These are phyloP conservation scores for Podaxis sp. DNA, from an alignment of 768 basidiomycete genomes.

Conservation along the genomic window DNA sequence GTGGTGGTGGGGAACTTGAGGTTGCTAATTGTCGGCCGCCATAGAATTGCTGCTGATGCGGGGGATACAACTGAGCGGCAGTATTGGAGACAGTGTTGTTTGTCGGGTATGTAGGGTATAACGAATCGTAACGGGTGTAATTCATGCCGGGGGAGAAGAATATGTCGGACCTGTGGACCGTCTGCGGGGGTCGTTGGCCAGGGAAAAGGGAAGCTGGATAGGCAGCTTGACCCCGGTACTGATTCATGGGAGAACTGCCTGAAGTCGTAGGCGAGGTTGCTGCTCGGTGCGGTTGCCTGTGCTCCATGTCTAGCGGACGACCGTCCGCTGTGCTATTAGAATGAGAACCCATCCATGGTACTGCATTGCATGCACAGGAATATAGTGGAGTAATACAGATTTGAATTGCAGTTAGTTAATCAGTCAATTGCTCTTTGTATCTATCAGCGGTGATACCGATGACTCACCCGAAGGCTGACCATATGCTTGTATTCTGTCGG, in stretches of 20 bases:
- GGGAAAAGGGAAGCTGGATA: slow-evolving; percentile 28
- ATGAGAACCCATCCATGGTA: slow-evolving; percentile 1
- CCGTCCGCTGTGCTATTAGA: neutral
- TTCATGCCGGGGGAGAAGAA: slow-evolving; percentile 23
- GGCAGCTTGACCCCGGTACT: slow-evolving; percentile 12
- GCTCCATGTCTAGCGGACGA: slow-evolving; percentile 1
- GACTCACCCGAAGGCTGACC: slow-evolving; percentile 5
- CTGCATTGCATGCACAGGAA: neutral
- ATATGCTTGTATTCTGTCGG: slow-evolving; percentile 4
- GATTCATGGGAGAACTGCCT: slow-evolving; percentile 3
- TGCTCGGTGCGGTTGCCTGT: slow-evolving; percentile 14
- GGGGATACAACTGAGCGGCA: slow-evolving; percentile 32
- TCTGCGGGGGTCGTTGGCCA: slow-evolving; percentile 27
- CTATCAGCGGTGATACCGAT: neutral
- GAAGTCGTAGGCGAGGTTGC: slow-evolving; percentile 13
- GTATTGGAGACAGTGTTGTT: slow-evolving; percentile 15
- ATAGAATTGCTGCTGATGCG: slow-evolving; percentile 31
- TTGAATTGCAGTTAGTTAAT: neutral
- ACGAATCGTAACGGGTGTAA: neutral
- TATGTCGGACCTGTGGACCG: slow-evolving; percentile 31
- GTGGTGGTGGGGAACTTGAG: slow-evolving; percentile 20
- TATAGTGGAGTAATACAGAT: neutral
- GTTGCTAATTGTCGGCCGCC: slow-evolving; percentile 25
- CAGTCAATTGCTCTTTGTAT: neutral
- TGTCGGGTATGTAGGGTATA: slow-evolving; percentile 16